Conservation (phyloP, 176 grass and related monocot genomes). For the Eragrostis nindensis region DNA sequence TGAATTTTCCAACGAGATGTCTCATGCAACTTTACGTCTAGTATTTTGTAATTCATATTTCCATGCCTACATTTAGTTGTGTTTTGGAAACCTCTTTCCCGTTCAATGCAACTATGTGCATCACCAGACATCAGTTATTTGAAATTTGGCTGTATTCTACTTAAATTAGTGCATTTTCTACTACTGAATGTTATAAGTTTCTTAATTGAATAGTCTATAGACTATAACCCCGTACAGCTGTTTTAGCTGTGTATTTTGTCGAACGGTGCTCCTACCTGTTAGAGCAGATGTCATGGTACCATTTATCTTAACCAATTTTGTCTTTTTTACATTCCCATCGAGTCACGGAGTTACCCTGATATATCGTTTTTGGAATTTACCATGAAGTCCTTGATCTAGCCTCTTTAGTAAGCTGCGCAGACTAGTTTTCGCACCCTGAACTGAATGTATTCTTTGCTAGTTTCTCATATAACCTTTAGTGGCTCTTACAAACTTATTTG, state of each 20-base stretch:
- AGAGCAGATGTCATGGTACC: no score
- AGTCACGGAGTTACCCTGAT: no score
- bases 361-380: no score
- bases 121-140: neutral
- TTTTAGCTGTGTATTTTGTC: neutral
- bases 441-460: no score
- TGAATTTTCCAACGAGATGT: neutral
- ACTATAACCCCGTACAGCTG: neutral
- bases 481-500: no score
- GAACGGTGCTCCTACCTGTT: no score
- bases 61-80: neutral
- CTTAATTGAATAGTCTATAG: neutral
- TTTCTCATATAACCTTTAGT: no score
- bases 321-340: no score
- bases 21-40: slow-evolving; percentile 3
- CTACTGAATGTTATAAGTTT: neutral
- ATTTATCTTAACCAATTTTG: no score
- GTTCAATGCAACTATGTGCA: neutral
- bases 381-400: no score
- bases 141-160: neutral
- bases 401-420: no score
- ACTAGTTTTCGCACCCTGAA: no score
- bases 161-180: neutral
- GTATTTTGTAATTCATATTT: neutral
- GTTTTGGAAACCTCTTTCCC: neutral